Base-by-base conservation (phyloP, 352 stramenopile species). In the Globisporangium orthogonon region DNA sequence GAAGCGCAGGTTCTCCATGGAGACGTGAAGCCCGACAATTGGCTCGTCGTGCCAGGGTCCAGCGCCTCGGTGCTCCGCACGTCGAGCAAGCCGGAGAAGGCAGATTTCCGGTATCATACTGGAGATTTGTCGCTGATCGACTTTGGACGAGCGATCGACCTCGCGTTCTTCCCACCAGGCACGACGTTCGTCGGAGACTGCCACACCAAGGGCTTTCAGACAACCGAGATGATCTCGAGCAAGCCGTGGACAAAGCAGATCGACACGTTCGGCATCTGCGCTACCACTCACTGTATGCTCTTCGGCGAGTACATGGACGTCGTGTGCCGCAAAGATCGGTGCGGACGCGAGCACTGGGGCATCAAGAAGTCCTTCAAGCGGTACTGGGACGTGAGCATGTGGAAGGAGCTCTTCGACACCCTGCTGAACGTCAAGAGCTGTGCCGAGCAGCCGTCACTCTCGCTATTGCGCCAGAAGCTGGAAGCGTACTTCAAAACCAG, bases 11-110 rank as follows among this genome's bases (percentile, higher is more conserved):
- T 95, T 60, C 66, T 95, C 4, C 86, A 95, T 44, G 86, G 86
- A 29, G 86, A 95, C 53, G 75, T 95, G 47, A 95, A 95, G 57
- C 86, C 86, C 7, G 84, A 95, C 47, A 95, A 95, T 58, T 95
- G 86, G 86, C 61, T 95, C 11, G 59, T 95, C 33, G 61, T 70
- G 30, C 62, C 69, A 37, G 65, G 77, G 18, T 62, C 55, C 10
- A 51, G 52, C 44, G 35, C 53, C 7, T 61, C 58, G 1, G 54
- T 63, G 35, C 44, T 71, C 6, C 10, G 15, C 31, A 2, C 15
- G 48, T 10, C 44, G 43, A 29, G 30, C 29, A 62, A 33, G 13
- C 46, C 51, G 30, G 23, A 59, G 48, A 52, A 37, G 62, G 39
- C 70, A 63, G 67, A 47, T 3, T 52, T 44, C 29, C 60, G 28